phyloP scores from a whole-genome alignment of 352 stramenopile species.

The Paralagenidium karlingii region DNA sequence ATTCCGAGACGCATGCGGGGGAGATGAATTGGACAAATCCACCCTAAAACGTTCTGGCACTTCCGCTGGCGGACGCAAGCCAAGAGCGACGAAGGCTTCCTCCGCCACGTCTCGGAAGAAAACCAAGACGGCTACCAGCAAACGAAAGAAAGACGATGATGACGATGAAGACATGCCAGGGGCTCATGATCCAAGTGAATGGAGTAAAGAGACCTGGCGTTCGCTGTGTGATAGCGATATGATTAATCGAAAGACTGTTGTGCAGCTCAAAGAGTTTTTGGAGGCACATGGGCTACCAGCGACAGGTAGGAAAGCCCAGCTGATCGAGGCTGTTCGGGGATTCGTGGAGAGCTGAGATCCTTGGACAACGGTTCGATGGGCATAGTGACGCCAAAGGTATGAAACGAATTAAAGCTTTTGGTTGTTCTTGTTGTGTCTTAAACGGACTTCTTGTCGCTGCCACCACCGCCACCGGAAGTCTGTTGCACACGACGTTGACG shows the following conservation, averaged over 20 bases:
- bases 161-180: conserved; percentile 10
- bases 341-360: conserved; percentile 36
- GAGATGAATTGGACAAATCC: conserved; percentile 29
- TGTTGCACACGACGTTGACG: no score
- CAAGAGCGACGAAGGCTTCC: neutral
- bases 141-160: conserved; percentile 8
- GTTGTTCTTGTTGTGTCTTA: no score
- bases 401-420: no score
- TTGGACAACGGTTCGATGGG: no score
- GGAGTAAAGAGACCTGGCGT: conserved; percentile 34
- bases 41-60: conserved; percentile 18
- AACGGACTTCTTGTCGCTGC: no score
- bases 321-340: conserved; percentile 29
- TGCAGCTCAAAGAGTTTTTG: conserved; percentile 58
- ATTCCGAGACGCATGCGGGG: conserved; percentile 35
- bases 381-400: no score
- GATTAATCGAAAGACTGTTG: conserved; percentile 63
- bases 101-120: conserved; percentile 2
- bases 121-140: conserved; percentile 28
- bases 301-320: conserved; percentile 46
- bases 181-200: conserved; percentile 10
- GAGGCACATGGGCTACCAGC: conserved; percentile 23
- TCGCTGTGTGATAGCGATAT: conserved; percentile 23
- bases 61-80: conserved; percentile 2
- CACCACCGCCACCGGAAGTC: no score